These are phyloP conservation scores for Catunica adiposa DNA, from an alignment of 2,329 filamentous ascomycete species.

Conservation along the genomic window DNA sequence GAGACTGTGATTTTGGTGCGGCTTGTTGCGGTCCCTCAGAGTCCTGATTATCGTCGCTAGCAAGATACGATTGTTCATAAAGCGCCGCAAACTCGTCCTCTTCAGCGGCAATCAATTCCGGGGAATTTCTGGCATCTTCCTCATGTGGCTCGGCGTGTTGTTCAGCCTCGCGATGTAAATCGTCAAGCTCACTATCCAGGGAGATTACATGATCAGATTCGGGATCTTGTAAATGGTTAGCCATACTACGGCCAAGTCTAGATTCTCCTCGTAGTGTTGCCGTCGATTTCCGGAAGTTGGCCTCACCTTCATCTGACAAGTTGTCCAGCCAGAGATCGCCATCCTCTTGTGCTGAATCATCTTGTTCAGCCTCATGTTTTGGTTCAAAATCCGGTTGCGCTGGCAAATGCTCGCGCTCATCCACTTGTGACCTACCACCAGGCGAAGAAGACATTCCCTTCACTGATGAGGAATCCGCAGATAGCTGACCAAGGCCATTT, in stretches of 20 bases:
- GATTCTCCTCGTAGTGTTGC: neutral
- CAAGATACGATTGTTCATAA: slow-evolving; percentile 5
- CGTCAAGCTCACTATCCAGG: neutral
- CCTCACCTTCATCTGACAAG: slow-evolving; percentile 22
- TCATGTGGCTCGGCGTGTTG: neutral
- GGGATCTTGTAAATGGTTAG: neutral
- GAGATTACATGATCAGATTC: neutral
- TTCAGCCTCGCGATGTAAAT: neutral
- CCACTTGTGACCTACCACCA: neutral
- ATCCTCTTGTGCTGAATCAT: slow-evolving; percentile 18
- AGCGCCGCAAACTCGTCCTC: neutral
- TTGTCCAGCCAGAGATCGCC: slow-evolving; percentile 33
- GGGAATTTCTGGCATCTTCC: neutral
- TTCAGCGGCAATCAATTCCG: neutral
- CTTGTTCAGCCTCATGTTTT: slow-evolving; percentile 14
- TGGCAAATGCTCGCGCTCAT: neutral
- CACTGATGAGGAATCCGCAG: slow-evolving; percentile 6
- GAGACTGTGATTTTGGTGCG: neutral
- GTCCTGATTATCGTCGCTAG: neutral
- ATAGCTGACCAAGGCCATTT: slow-evolving; percentile 6
- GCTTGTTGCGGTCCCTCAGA: neutral
- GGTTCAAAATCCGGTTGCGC: neutral
- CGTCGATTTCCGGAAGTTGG: neutral
- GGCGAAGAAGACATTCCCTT: neutral
- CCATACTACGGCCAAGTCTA: neutral